Evolutionary conservation across 2,329 filamentous ascomycete genomes (phyloP).

Genomic region (Fusarium napiforme): DNA sequence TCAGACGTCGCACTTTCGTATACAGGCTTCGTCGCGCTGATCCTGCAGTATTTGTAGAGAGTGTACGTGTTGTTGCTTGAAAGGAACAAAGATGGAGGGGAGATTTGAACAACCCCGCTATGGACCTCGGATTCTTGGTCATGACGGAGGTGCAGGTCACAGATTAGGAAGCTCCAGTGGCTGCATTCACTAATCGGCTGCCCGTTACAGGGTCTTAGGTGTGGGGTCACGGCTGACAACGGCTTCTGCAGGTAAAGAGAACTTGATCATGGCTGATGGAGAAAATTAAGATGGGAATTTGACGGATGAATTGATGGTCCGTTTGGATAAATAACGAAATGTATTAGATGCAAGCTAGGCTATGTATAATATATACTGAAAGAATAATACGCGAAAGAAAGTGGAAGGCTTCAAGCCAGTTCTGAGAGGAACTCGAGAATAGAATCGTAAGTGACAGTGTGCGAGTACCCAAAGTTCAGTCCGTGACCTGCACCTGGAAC

Average conservation of each 20-base stretch:
- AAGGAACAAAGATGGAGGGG: conserved; percentile 2
- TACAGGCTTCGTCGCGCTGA: background rate
- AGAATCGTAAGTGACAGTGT: conserved; percentile 47
- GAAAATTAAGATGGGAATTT: background rate
- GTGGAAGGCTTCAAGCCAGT: background rate
- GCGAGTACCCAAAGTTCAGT: conserved; percentile 59
- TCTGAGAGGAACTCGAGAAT: conserved; percentile 53
- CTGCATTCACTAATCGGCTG: conserved; percentile 26
- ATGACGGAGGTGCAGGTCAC: conserved; percentile 30
- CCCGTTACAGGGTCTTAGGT: conserved; percentile 26
- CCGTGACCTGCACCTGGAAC: conserved; percentile 64
- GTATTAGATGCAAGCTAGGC: background rate
- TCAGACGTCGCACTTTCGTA: background rate
- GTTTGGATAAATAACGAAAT: background rate
- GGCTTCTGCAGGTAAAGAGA: conserved; percentile 35
- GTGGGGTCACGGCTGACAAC: conserved; percentile 28
- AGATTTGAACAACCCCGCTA: conserved; percentile 36
- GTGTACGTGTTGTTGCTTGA: background rate
- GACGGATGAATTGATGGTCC: conserved; percentile 6
- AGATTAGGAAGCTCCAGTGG: conserved; percentile 42
- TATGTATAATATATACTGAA: background rate
- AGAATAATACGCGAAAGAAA: background rate
- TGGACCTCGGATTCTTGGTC: conserved; percentile 23
- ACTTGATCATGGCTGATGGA: background rate
- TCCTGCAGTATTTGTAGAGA: background rate